phyloP scores from a whole-genome alignment of 768 basidiomycete species.

The Boletus fagicola region DNA sequence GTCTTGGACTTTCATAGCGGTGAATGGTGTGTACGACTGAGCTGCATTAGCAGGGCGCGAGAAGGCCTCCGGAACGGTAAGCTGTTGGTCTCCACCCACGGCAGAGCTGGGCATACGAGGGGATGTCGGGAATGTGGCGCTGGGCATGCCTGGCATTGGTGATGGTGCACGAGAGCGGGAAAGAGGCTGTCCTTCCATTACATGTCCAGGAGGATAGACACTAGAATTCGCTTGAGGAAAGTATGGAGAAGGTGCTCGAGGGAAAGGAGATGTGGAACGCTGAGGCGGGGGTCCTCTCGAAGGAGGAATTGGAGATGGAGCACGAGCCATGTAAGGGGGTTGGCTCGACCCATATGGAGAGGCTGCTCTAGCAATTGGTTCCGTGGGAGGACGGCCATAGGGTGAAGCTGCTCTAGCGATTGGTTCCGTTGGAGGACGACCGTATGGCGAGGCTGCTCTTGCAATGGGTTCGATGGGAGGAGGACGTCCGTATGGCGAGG shows the following conservation, averaged over 20 bases:
- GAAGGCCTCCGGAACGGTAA: slow-evolving; percentile 70
- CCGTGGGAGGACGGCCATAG: slow-evolving; percentile 37
- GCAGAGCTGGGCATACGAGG: slow-evolving; percentile 27
- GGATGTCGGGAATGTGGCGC: slow-evolving; percentile 27
- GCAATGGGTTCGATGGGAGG: slow-evolving; percentile 24
- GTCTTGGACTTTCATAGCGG: slow-evolving; percentile 66
- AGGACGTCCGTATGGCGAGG: slow-evolving; percentile 33
- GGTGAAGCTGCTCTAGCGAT: slow-evolving; percentile 37
- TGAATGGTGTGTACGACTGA: slow-evolving; percentile 67
- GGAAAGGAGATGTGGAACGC: slow-evolving; percentile 33
- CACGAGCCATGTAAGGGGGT: slow-evolving; percentile 27
- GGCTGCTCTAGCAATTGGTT: slow-evolving; percentile 39
- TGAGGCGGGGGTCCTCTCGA: slow-evolving; percentile 14
- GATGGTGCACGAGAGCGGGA: slow-evolving; percentile 46
- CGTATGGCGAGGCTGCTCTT: slow-evolving; percentile 31
- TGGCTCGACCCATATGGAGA: slow-evolving; percentile 32
- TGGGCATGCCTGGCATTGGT: slow-evolving; percentile 48
- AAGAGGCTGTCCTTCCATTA: slow-evolving; percentile 54
- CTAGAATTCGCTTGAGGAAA: slow-evolving; percentile 19
- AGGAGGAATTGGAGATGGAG: slow-evolving; percentile 31
- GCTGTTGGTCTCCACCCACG: slow-evolving; percentile 35
- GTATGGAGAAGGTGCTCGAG: slow-evolving; percentile 32
- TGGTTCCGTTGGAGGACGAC: slow-evolving; percentile 37
- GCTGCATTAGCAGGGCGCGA: slow-evolving; percentile 67
- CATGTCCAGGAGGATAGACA: slow-evolving; percentile 58